phyloP scores from a whole-genome alignment of 2,329 filamentous ascomycete species.

The Sclerotinia sclerotiorum region DNA sequence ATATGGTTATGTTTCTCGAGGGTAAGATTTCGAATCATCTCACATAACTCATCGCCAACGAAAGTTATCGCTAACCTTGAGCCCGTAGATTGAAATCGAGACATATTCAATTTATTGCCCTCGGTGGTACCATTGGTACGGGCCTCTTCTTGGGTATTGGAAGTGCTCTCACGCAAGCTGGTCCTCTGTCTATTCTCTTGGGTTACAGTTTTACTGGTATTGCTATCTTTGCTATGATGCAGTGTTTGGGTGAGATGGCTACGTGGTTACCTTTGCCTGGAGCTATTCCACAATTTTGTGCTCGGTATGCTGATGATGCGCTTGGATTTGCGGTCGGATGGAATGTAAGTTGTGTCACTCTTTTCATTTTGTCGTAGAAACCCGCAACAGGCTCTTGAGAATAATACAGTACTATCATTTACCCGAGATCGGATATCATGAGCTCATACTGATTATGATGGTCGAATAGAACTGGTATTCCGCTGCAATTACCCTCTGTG shows the following conservation, averaged over 20 bases:
- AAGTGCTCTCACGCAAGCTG: slow-evolving; percentile 52
- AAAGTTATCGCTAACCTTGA: neutral
- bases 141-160: slow-evolving; percentile 57
- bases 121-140: slow-evolving; percentile 58
- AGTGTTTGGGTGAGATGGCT: slow-evolving; percentile 54
- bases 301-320: slow-evolving; percentile 49
- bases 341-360: slow-evolving; percentile 68
- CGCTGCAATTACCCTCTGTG: slow-evolving; percentile 42
- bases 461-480: slow-evolving; percentile 38
- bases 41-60: neutral
- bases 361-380: no score
- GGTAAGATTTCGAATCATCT: slow-evolving; percentile 39
- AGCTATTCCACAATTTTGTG: slow-evolving; percentile 50
- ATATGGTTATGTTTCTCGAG: slow-evolving; percentile 52
- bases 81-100: slow-evolving; percentile 43
- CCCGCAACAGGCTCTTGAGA: neutral
- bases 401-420: neutral
- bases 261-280: slow-evolving; percentile 54
- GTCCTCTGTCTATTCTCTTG: slow-evolving; percentile 53
- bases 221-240: slow-evolving; percentile 51
- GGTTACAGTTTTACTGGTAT: slow-evolving; percentile 54
- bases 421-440: neutral
- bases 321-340: slow-evolving; percentile 56
- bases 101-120: slow-evolving; percentile 59
- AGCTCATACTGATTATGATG: slow-evolving; percentile 21